Evolutionary conservation across 2,329 filamentous ascomycete species (phyloP).

Genomic region (Fusarium sp.): DNA sequence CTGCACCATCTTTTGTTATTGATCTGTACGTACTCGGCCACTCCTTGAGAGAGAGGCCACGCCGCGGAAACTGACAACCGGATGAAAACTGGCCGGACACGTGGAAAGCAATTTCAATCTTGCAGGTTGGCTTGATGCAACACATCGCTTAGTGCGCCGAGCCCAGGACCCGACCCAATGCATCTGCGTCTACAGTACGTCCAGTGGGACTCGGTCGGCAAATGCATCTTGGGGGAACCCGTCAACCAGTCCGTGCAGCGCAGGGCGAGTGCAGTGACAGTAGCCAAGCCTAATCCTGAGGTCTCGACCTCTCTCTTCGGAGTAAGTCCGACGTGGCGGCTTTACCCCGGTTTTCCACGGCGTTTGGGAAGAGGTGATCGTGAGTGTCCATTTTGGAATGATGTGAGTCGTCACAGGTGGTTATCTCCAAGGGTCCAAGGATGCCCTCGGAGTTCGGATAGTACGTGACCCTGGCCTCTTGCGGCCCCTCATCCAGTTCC

Average conservation of each 20-base stretch:
- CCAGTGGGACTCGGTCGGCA: neutral
- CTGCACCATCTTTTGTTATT: slow-evolving; percentile 25
- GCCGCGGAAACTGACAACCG: slow-evolving; percentile 21
- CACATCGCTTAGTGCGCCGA: slow-evolving; percentile 7
- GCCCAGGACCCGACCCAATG: neutral
- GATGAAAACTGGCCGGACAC: slow-evolving; percentile 3
- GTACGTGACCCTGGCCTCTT: neutral
- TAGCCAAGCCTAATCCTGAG: slow-evolving; percentile 1
- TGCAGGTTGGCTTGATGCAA: slow-evolving; percentile 10
- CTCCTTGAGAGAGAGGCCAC: neutral
- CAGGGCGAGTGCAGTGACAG: neutral
- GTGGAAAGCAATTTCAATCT: slow-evolving; percentile 12
- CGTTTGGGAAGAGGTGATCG: slow-evolving; percentile 24
- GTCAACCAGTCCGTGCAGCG: neutral
- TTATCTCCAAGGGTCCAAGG: slow-evolving; percentile 9
- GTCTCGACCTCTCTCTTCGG: slow-evolving; percentile 15
- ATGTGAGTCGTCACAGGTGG: slow-evolving; percentile 27
- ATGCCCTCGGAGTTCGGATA: slow-evolving; percentile 10
- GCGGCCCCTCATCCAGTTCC: neutral
- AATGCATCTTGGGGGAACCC: neutral
- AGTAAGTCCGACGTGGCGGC: slow-evolving; percentile 30
- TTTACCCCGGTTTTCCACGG: neutral
- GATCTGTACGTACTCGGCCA: slow-evolving; percentile 1
- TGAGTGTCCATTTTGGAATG: slow-evolving; percentile 20
- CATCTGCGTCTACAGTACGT: neutral